Base-by-base conservation (phyloP, 2,329 filamentous ascomycete species). In the Tolypocladium endophyticum region DNA sequence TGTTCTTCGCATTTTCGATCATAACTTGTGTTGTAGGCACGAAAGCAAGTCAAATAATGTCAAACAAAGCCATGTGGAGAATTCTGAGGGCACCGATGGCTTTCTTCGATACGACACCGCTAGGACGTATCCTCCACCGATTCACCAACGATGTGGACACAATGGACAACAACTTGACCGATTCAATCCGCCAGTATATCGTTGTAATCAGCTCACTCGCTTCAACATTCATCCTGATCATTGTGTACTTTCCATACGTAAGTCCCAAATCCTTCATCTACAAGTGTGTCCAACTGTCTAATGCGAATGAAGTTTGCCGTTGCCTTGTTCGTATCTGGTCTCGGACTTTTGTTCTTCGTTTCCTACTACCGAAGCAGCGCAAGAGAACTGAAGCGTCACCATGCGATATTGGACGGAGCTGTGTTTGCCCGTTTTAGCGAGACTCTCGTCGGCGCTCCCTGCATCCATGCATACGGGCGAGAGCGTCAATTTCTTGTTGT, bases 141-240 rank as follows among this genome's bases (percentile, higher is more conserved):
- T 97, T 97, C 75, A 95, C 91, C 36, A 88, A 93, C 65, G 94
- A 99, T 69, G 89, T 97, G 47, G 91, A 97, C 69, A 90, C 94
- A 59, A 95, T 97, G 91, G 94, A 97, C 75, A 96, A 96, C 72
- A 90, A 87, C 60, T 76, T 97, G 50, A 88, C 88, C 0, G 93
- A 97, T 67, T 88, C 90, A 3, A 90, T 97, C 74, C 86, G 93
- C 64, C 95, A 97, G 86, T 97, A 93, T 76, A 87, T 92, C 67
- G 77, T 97, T 66, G 96, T 91, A 1, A 75, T 96, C 66, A 87
- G 84, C 45, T 90, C 88, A 81, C 91, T 96, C 64, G 77, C 87
- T 1, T 87, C 89, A 4, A 89, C 96, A 38, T 96, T 97, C 70
- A 85, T 87, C 50, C 81, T 97, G 64, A 95, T 96, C 76, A 94